Conservation (phyloP, 495 filamentous ascomycete genomes). For the Bryoglossum gracile region DNA sequence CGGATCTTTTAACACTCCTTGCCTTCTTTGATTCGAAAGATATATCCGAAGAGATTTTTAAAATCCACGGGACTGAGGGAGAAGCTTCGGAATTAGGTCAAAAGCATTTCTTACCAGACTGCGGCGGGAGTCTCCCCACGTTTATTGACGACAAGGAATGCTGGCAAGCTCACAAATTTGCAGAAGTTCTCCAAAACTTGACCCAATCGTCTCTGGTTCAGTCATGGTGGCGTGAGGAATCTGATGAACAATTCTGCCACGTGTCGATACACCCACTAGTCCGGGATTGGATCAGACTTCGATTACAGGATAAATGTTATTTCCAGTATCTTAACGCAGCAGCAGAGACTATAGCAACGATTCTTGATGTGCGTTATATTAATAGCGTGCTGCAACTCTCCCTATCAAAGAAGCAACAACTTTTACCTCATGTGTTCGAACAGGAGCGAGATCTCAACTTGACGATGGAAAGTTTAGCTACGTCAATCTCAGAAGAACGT, state of each 20-base stretch:
- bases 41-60: conserved; percentile 12
- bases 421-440: too few relatives aligned
- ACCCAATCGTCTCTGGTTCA: conserved; percentile 1
- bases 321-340: not conserved
- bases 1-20: conserved; percentile 13
- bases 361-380: not conserved
- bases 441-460: not conserved
- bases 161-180: conserved; percentile 5
- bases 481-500: too few relatives aligned
- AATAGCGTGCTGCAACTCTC: not conserved
- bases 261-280: conserved; percentile 8
- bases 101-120: too few relatives aligned
- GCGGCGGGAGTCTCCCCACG: not conserved
- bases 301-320: not conserved
- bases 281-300: conserved; percentile 10
- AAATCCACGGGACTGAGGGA: not conserved
- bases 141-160: not conserved
- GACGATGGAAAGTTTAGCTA: not conserved
- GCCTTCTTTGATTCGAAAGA: conserved; percentile 13
- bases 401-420: too few relatives aligned
- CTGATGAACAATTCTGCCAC: not conserved
- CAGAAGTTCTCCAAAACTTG: not conserved
- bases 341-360: not conserved
- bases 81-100: not conserved
- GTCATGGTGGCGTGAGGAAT: not conserved